phyloP scores from a whole-genome alignment of 805 yeast genomes.

The Candida andamanensis region DNA sequence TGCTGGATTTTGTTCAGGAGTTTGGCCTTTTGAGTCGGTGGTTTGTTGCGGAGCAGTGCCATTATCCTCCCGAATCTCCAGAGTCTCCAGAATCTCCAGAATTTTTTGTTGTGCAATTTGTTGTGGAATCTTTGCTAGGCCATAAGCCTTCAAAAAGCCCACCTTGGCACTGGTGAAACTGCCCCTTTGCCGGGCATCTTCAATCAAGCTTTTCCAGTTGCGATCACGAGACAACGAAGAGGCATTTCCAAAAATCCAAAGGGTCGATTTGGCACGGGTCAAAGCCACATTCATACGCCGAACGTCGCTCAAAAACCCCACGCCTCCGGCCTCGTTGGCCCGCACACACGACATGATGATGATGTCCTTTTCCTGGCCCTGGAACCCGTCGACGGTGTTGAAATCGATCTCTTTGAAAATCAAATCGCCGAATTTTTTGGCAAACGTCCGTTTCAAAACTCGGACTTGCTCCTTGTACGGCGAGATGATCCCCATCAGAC shows the following conservation, averaged over 20 bases:
- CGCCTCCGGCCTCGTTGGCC: slow-evolving; percentile 61
- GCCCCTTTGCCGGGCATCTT: slow-evolving; percentile 55
- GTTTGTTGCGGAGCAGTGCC: too few species aligned
- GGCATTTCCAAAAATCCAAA: slow-evolving; percentile 87
- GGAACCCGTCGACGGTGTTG: slow-evolving; percentile 96
- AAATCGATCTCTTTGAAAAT: slow-evolving; percentile 72
- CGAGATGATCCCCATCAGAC: slow-evolving; percentile 84
- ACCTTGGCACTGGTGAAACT: slow-evolving; percentile 28
- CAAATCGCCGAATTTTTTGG: slow-evolving; percentile 52
- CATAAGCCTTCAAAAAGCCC: slow-evolving; percentile 26
- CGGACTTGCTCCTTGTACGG: slow-evolving; percentile 89
- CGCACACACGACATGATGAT: slow-evolving; percentile 94
- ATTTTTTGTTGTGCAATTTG: background rate
- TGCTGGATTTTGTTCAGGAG: too few species aligned
- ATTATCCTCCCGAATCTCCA: background rate
- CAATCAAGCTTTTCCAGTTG: slow-evolving; percentile 69
- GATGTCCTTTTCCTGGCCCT: slow-evolving; percentile 83
- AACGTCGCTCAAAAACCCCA: slow-evolving; percentile 86
- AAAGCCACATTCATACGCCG: slow-evolving; percentile 97
- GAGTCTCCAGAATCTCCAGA: too few species aligned
- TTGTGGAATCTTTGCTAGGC: too few species aligned
- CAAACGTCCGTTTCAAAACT: slow-evolving; percentile 53
- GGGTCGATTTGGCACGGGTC: slow-evolving; percentile 86
- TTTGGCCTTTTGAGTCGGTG: too few species aligned
- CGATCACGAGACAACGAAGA: slow-evolving; percentile 58